Conservation (phyloP, 2,329 filamentous ascomycete species). For the Xylariaceae sp. region DNA sequence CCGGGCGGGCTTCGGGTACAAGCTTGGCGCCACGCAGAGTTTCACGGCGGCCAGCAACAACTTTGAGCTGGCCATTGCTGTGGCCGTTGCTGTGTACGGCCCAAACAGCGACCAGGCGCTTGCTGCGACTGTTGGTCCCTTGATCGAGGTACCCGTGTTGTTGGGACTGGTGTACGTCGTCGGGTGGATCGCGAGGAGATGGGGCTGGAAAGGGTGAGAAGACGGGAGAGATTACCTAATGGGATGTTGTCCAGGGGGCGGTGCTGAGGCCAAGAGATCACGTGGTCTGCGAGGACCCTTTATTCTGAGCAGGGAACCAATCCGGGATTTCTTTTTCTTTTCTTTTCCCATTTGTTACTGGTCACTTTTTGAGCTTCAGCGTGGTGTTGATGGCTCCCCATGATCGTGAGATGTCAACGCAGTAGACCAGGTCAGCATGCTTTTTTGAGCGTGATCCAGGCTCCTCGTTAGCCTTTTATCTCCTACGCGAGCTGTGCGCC, state of each 20-base stretch:
- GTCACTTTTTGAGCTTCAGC: not conserved
- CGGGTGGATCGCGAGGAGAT: conserved; percentile 51
- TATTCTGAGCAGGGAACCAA: not conserved
- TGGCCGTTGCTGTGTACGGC: conserved; percentile 77
- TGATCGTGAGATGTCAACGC: not conserved
- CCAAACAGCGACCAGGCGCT: conserved; percentile 73
- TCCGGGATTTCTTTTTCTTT: not conserved
- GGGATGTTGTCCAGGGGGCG: not conserved
- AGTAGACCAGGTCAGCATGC: not conserved
- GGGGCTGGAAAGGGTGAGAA: conserved; percentile 48
- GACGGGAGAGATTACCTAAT: conserved; percentile 3
- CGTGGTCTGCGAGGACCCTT: not conserved
- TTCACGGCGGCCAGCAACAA: conserved; percentile 91
- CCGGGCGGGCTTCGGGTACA: conserved; percentile 69
- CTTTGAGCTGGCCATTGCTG: conserved; percentile 86
- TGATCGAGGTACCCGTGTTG: conserved; percentile 82
- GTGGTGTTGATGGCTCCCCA: not conserved
- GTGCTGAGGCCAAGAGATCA: not conserved
- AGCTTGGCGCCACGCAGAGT: conserved; percentile 67
- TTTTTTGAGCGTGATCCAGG: not conserved
- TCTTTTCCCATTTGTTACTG: not conserved
- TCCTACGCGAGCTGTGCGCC: not conserved
- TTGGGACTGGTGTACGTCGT: conserved; percentile 71
- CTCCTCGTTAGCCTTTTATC: not conserved
- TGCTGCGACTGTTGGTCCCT: conserved; percentile 74